A percentile compares a stretch with the other conserved stretches of the same genome.
Evolutionary conservation across 345 rosid genomes (phyloP).

Genomic region (sweet orange (Citrus sinensis)): DNA sequence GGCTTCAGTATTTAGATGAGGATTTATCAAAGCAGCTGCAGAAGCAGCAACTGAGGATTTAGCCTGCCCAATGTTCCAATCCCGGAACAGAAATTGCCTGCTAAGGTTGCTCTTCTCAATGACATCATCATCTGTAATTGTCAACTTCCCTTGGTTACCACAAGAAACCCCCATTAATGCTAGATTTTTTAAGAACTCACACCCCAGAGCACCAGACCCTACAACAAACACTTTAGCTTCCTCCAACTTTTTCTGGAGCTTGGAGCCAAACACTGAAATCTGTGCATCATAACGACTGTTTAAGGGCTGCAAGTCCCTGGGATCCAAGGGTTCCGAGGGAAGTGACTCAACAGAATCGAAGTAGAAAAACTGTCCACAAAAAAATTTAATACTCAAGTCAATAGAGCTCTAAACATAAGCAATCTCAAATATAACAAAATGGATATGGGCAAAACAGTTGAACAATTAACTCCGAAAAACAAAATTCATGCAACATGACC

Average conservation of each 20-base stretch:
- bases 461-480: neutral
- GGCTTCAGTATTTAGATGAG: constrained; percentile 53
- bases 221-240: constrained; percentile 71
- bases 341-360: constrained; percentile 86
- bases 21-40: constrained; percentile 65
- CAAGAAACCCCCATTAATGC: constrained; percentile 85
- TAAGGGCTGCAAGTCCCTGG: constrained; percentile 56
- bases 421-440: neutral
- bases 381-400: constrained; percentile 2
- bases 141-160: constrained; percentile 58
- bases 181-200: constrained; percentile 83
- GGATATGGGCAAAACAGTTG: neutral
- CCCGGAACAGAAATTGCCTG: constrained; percentile 73
- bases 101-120: constrained; percentile 80
- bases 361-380: constrained; percentile 66
- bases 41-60: constrained; percentile 75
- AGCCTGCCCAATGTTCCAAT: constrained; percentile 84
- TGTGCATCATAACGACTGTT: constrained; percentile 85
- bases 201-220: constrained; percentile 91
- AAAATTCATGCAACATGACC: neutral
- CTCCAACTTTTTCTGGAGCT: constrained; percentile 73
- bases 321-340: constrained; percentile 58
- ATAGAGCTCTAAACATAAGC: constrained; percentile 8
- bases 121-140: constrained; percentile 76
- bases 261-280: constrained; percentile 83